Conservation (phyloP, 2,329 filamentous ascomycete species). For the Helotiales sp. region DNA sequence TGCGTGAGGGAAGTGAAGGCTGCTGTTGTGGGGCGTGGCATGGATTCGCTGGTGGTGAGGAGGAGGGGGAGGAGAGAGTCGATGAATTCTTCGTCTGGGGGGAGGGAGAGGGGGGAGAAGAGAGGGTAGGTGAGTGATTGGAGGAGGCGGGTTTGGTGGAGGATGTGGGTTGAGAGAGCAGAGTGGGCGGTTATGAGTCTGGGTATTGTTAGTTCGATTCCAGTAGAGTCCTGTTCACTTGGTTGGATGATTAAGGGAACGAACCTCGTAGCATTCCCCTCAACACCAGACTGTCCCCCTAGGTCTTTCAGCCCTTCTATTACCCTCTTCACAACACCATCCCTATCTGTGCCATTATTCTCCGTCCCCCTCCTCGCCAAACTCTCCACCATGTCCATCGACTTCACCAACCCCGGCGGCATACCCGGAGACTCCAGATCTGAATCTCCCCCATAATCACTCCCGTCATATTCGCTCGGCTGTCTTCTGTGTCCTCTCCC, state of each 20-base stretch:
- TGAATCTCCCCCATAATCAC: slow-evolving; percentile 74
- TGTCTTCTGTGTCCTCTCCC: slow-evolving; percentile 53
- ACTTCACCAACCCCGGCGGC: slow-evolving; percentile 67
- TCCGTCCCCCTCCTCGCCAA: slow-evolving; percentile 70
- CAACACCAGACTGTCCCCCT: slow-evolving; percentile 74
- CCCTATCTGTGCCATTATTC: slow-evolving; percentile 66
- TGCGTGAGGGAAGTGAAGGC: slow-evolving; percentile 70
- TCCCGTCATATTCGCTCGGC: slow-evolving; percentile 70
- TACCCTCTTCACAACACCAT: slow-evolving; percentile 71
- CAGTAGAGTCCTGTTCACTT: background rate
- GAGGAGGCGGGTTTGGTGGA: slow-evolving; percentile 75
- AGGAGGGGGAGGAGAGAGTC: slow-evolving; percentile 73
- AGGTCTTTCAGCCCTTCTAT: slow-evolving; percentile 73
- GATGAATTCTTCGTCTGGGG: slow-evolving; percentile 67
- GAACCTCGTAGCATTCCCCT: slow-evolving; percentile 73
- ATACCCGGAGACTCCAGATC: slow-evolving; percentile 73
- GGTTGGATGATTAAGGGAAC: slow-evolving; percentile 31
- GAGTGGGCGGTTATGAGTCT: slow-evolving; percentile 79
- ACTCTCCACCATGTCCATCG: slow-evolving; percentile 75
- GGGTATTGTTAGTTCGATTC: slow-evolving; percentile 24
- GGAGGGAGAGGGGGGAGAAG: slow-evolving; percentile 69
- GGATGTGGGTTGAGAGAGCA: slow-evolving; percentile 74
- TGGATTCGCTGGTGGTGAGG: slow-evolving; percentile 64
- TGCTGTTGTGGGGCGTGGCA: slow-evolving; percentile 67
- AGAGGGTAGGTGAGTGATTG: slow-evolving; percentile 75